These are phyloP conservation scores for Monilinia fructicola DNA, from an alignment of 2,329 filamentous ascomycete genomes.

Conservation along the genomic window DNA sequence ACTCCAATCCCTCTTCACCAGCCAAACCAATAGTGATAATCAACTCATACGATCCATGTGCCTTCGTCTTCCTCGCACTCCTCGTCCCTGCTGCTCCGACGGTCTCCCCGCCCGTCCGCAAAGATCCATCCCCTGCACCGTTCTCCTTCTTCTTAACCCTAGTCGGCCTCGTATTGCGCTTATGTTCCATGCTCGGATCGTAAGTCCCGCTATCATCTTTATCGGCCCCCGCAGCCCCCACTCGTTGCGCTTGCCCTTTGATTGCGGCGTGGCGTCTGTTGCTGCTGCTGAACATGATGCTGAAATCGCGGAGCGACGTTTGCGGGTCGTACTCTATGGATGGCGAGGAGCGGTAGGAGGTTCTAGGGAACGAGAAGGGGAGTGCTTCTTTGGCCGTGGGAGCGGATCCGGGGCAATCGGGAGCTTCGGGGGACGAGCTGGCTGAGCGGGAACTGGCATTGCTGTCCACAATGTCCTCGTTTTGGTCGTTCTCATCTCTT, in stretches of 20 bases:
- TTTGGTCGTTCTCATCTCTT: background rate
- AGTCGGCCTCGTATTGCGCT: slow-evolving; percentile 5
- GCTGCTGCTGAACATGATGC: slow-evolving; percentile 28
- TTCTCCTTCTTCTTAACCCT: slow-evolving; percentile 13
- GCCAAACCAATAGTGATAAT: slow-evolving; percentile 26
- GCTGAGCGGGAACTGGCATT: background rate
- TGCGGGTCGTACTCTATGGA: slow-evolving; percentile 8
- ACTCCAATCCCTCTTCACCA: slow-evolving; percentile 3
- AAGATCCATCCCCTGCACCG: background rate
- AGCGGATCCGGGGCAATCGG: slow-evolving; percentile 31
- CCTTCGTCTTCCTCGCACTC: slow-evolving; percentile 18
- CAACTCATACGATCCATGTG: slow-evolving; percentile 17
- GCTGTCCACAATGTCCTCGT: too few species aligned
- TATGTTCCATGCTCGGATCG: slow-evolving; percentile 29
- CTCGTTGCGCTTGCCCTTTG: slow-evolving; percentile 24
- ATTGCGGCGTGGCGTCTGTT: slow-evolving; percentile 27
- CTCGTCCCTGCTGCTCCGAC: background rate
- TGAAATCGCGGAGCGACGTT: slow-evolving; percentile 21
- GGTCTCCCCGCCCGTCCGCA: background rate
- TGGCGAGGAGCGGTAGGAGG: slow-evolving; percentile 28
- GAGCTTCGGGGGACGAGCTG: slow-evolving; percentile 35
- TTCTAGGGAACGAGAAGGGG: slow-evolving; percentile 31
- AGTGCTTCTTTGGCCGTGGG: slow-evolving; percentile 24
- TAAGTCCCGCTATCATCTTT: slow-evolving; percentile 37
- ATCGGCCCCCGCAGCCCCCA: slow-evolving; percentile 31